phyloP scores from a whole-genome alignment of 208 protist species.

The Leishmania aethiopica region DNA sequence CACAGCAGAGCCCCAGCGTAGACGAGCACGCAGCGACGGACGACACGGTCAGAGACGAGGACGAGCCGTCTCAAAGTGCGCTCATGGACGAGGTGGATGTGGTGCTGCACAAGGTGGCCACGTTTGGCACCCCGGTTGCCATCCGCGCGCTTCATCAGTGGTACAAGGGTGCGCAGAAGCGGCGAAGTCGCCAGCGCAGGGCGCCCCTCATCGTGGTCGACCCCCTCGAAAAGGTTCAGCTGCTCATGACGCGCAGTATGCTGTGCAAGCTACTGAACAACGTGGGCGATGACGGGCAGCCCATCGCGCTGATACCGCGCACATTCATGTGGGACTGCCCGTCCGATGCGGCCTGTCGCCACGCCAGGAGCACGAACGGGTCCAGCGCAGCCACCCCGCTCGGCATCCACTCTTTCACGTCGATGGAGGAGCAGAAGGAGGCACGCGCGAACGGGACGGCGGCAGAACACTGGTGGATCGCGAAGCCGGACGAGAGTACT shows the following conservation, averaged over 20 bases:
- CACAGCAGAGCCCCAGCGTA: not conserved
- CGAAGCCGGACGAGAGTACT: conserved; percentile 79
- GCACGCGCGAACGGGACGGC: conserved; percentile 19
- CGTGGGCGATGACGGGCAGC: conserved; percentile 15
- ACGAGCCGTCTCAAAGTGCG: not conserved
- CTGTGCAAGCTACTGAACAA: conserved; percentile 55
- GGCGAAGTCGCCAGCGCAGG: conserved; percentile 20
- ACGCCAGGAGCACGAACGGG: not conserved
- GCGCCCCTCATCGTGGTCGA: conserved; percentile 65
- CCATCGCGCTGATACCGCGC: conserved; percentile 48
- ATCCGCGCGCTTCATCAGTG: conserved; percentile 49
- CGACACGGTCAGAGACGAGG: conserved; percentile 1
- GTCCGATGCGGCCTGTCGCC: not conserved
- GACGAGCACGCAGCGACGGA: conserved; percentile 1
- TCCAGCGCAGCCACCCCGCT: conserved; percentile 15
- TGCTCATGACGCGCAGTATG: conserved; percentile 55
- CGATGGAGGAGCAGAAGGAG: conserved; percentile 10
- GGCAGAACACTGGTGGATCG: conserved; percentile 66
- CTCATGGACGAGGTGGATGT: conserved; percentile 50
- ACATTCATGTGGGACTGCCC: conserved; percentile 57
- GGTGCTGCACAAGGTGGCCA: conserved; percentile 83
- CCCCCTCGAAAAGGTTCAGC: conserved; percentile 48
- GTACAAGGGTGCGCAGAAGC: conserved; percentile 30
- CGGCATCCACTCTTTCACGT: conserved; percentile 28
- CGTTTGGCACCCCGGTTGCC: conserved; percentile 48